Conservation (phyloP, 257 asterid species). For the Ajuga chamaepitys region DNA sequence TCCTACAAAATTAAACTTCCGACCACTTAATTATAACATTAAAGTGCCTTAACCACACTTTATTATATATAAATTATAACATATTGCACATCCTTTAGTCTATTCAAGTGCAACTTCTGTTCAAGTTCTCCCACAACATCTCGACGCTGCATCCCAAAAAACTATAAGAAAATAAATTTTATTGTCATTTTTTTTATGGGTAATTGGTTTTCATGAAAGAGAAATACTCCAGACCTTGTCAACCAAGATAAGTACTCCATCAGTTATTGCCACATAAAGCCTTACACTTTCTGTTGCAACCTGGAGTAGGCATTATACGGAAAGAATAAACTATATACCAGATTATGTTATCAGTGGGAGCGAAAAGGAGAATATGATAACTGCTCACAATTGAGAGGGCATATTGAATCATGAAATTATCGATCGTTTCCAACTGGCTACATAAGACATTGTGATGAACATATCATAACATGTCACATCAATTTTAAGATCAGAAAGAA, state of each 20-base stretch:
- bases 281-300: slow-evolving; percentile 73
- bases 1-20: too few relatives aligned
- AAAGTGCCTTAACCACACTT: too few relatives aligned
- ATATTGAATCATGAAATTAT: slow-evolving; percentile 56
- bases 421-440: slow-evolving; percentile 66
- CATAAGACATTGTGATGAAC: slow-evolving; percentile 15
- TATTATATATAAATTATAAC: too few relatives aligned
- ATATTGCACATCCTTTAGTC: too few relatives aligned
- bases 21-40: too few relatives aligned
- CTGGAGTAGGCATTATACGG: slow-evolving; percentile 30
- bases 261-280: slow-evolving; percentile 76
- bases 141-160: slow-evolving; percentile 63
- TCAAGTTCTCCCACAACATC: slow-evolving; percentile 76
- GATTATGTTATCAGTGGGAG: neutral
- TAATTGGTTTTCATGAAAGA: neutral
- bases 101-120: too few relatives aligned
- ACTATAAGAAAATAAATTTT: slow-evolving; percentile 36
- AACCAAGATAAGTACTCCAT: slow-evolving; percentile 69
- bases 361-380: neutral
- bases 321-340: slow-evolving; percentile 8
- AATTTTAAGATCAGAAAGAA: too few relatives aligned
- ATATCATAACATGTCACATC: too few relatives aligned
- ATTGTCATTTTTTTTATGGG: too few relatives aligned
- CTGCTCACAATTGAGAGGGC: slow-evolving; percentile 70
- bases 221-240: slow-evolving; percentile 50